Evolutionary conservation across 2,329 filamentous ascomycete genomes (phyloP), one percentile per base, ranked within the genome.

Genomic region (Paraphoma chrysanthemicola): DNA sequence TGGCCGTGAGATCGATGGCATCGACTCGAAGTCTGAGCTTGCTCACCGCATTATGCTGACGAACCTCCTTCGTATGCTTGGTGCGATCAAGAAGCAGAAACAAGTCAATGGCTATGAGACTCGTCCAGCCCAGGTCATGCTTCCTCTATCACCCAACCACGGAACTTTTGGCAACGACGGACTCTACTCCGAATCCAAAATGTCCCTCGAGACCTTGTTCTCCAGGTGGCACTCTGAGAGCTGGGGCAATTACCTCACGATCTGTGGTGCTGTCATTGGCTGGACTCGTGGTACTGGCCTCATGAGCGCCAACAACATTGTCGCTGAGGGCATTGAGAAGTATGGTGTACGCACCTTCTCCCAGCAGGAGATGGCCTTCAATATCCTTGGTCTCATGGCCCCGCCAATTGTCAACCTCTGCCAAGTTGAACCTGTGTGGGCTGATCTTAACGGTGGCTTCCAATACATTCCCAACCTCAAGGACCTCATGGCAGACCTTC

Each of bases 311-410:
- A 98, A 98, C 85, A 98, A 99, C 79, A 88, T 98, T 69, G 93
- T 98, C 64, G 95, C 95, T 36, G 94, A 98, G 77, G 95, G 94
- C 57, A 92, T 99, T 54, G 95, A 99, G 83, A 92, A 91, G 69
- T 95, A 96, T 66, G 95, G 95, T 70, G 95, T 98, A 28, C 93
- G 95, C 69, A 99, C 95, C 4, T 99, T 99, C 84, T 98, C 94
- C 9, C 95, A 98, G 81, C 93, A 97, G 77, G 95, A 99, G 80
- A 99, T 99, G 95, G 95, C 95, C 14, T 99, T 99, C 85, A 99
- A 99, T 80, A 81, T 99, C 65, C 87, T 99, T 44, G 94, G 95
- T 67, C 86, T 99, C 51, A 97, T 99, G 95, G 91, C 93, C 1
- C 93, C 95, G 38, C 86, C 89, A 29, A 91, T 99, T 69, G 93